Conservation (phyloP, 2,329 filamentous ascomycete species). For the Alternaria panax region DNA sequence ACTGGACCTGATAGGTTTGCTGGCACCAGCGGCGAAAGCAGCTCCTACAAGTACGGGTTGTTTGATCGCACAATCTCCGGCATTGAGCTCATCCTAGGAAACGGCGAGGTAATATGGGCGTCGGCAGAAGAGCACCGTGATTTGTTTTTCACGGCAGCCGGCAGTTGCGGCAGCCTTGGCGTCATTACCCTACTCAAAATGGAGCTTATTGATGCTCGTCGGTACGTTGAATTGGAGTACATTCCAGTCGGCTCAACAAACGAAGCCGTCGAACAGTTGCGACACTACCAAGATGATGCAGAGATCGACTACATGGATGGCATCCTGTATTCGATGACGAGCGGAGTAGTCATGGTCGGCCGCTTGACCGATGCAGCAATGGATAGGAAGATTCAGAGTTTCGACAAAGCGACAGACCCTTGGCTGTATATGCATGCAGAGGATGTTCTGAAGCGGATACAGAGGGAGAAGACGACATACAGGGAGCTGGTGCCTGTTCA, state of each 20-base stretch:
- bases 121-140: slow-evolving; percentile 58
- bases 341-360: slow-evolving; percentile 68
- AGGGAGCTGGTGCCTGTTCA: slow-evolving; percentile 56
- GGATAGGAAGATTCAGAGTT: slow-evolving; percentile 47
- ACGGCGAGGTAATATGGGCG: slow-evolving; percentile 62
- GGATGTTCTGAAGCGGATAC: slow-evolving; percentile 27
- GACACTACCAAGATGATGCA: slow-evolving; percentile 53
- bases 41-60: slow-evolving; percentile 70
- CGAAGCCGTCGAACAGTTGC: slow-evolving; percentile 59
- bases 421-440: slow-evolving; percentile 78
- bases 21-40: slow-evolving; percentile 72
- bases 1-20: slow-evolving; percentile 55
- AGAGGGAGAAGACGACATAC: slow-evolving; percentile 18
- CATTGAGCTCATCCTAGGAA: slow-evolving; percentile 69
- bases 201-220: slow-evolving; percentile 61
- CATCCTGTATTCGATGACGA: slow-evolving; percentile 66
- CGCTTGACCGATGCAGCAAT: slow-evolving; percentile 60
- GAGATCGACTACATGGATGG: slow-evolving; percentile 72
- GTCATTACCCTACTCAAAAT: slow-evolving; percentile 69
- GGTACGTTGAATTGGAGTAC: slow-evolving; percentile 69
- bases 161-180: slow-evolving; percentile 67
- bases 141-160: slow-evolving; percentile 66
- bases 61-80: slow-evolving; percentile 69
- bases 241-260: slow-evolving; percentile 60
- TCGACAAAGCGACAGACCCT: slow-evolving; percentile 67